Evolutionary conservation across 805 yeast species (phyloP), one percentile per base, ranked within the genome.

Genomic region (Lipomyces mesembrius): DNA sequence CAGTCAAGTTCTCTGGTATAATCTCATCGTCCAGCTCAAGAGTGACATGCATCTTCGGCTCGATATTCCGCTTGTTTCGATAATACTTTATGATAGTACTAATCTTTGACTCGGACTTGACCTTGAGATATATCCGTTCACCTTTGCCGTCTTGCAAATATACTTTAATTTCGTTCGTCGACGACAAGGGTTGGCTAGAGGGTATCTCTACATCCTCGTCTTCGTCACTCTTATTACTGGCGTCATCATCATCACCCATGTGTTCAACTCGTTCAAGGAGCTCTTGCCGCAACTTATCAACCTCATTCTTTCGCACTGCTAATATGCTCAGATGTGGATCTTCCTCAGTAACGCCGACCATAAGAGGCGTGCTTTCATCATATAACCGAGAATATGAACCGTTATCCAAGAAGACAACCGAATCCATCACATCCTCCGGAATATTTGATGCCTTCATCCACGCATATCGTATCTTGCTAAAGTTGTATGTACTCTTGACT

Each of bases 11-110:
- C 35, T 58, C 53, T 1, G 29, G 49, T 17, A 70, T 37, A 25
- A 37, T 39, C 53, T 70, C 73, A 57, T 66, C 66, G 53, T 70
- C 73, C 46, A 70, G 46, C 55, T 35, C 59, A 9, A 70, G 60
- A 20, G 52, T 20, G 35, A 70, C 46, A 11, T 8, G 32, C 37
- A 17, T 35, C 27, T 14, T 20, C 3, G 63, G 58, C 22, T 65
- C 17, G 22, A 59, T 32, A 32, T 55, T 49, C 14, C 51, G 32
- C 49, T 51, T 55, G 34, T 37, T 25, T 3, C 68, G 52, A 56
- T 65, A 69, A 55, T 59, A 58, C 20, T 54, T 61, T 9, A 61
- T 53, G 14, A 70, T 39, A 34, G 39, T 52, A 9, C 59, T 12
- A 5, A 70, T 52, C 39, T 58, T 43, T 37, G 63, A 20, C n/a